These are phyloP conservation scores for Aspergillus avenaceus DNA, from an alignment of 495 filamentous ascomycete genomes.

Conservation along the genomic window DNA sequence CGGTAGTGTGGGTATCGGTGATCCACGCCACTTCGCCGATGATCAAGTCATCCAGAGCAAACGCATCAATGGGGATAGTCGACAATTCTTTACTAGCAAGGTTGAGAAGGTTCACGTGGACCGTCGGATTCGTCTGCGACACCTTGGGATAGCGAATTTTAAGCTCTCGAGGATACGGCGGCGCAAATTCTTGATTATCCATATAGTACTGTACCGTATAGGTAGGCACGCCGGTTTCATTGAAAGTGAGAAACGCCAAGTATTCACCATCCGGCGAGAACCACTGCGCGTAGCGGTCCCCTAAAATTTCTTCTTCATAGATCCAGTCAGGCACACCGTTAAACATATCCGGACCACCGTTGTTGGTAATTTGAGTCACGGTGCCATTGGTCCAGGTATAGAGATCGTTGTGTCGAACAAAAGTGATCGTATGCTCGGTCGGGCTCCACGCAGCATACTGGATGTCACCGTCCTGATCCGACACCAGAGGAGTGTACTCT, in stretches of 20 bases:
- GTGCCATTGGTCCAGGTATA: slow-evolving; percentile 14
- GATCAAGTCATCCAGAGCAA: slow-evolving; percentile 13
- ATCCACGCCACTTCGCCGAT: slow-evolving; percentile 18
- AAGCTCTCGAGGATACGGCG: slow-evolving; percentile 16
- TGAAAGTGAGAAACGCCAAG: slow-evolving; percentile 15
- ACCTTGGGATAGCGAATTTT: slow-evolving; percentile 17
- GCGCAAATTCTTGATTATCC: slow-evolving; percentile 15
- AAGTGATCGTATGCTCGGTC: slow-evolving; percentile 10
- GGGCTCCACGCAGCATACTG: slow-evolving; percentile 18
- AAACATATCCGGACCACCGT: slow-evolving; percentile 15
- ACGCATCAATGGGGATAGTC: slow-evolving; percentile 7
- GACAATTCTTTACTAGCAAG: slow-evolving; percentile 5
- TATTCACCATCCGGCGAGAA: slow-evolving; percentile 17
- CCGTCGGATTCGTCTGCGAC: slow-evolving; percentile 17
- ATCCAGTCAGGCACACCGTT: slow-evolving; percentile 20
- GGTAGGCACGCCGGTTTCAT: slow-evolving; percentile 17
- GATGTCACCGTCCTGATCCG: slow-evolving; percentile 13
- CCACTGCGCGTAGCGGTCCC: slow-evolving; percentile 13
- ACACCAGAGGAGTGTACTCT: slow-evolving; percentile 7
- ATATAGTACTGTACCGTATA: slow-evolving; percentile 18
- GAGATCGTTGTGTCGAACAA: slow-evolving; percentile 17
- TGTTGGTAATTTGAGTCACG: slow-evolving; percentile 10
- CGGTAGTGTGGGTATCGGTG: slow-evolving; percentile 12
- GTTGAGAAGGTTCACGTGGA: slow-evolving; percentile 10
- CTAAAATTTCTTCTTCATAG: slow-evolving; percentile 19